Evolutionary conservation across 2,329 filamentous ascomycete genomes (phyloP), one percentile per base, ranked within the genome.

Genomic region (Diaporthe aspalathi): DNA sequence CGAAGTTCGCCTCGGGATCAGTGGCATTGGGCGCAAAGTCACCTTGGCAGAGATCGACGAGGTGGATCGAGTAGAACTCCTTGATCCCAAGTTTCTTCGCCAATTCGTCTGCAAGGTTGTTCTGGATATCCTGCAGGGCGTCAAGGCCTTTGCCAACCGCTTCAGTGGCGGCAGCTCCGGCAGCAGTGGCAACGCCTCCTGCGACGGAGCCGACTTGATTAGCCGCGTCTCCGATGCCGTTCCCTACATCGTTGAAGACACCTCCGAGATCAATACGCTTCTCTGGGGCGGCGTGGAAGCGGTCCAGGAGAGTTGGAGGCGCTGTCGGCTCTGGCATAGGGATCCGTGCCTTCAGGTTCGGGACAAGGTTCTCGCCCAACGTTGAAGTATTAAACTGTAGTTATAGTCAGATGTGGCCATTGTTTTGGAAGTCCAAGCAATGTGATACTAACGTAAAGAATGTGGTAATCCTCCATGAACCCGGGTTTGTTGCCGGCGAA

Each of bases 311-410:
- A 11, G 74, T 71, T 17, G 75, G 78, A 38, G 75, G 75, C 1
- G 75, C 76, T 38, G 75, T 50, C 3, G 76, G 73, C 45, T 57
- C 29, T n/a, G 60, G 60, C 69, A 24, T 74, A 12, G 71, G 45
- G 35, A 49, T 40, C 14, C 63, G 68, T 49, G 20, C 62, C 38
- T 67, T 70, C 4, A 67, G 22, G n/a, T 67, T 47, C 14, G 78
- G 76, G 38, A 84, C 73, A 22, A 83, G 77, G 65, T 82, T 79
- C 52, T 81, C 79, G 35, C 82, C 83, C 43, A 84, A 80, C 17
- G 76, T 75, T 22, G 83, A 83, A 70, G 82, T 82, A 77, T 84
- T 84, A 72, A 84, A 78, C 82, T 84, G 63, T 4, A 32, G 22
- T 9, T 0, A 5, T 8, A 12, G 47, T 76, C 38, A 75, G 71